Base-by-base conservation (phyloP, 2,329 filamentous ascomycete genomes). In the Cucurbitaria berberidis region DNA sequence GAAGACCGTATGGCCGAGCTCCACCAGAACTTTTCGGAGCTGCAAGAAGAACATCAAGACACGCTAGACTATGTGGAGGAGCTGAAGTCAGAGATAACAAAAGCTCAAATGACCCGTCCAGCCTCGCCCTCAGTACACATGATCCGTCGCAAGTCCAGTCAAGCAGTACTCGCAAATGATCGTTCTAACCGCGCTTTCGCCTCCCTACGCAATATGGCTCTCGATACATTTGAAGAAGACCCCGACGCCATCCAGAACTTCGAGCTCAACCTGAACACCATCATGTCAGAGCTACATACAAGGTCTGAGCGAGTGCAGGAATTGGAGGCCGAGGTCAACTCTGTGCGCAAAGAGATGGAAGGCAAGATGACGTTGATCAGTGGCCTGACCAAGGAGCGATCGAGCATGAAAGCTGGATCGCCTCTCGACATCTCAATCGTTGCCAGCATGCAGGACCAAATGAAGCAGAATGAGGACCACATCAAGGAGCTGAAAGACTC, bases 351-450 rank as follows among this genome's bases (percentile, higher is more conserved):
- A 79, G 95, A 99, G 75, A 96, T 98, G 89, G 95, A 99, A 71
- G 88, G 85, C 58, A 99, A 99, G 84, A 92, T 93, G 81, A 90
- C 91, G 26, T 93, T 99, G 70, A 98, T 99, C 64, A 91, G 91
- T 26, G 95, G 95, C 6, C 81, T 99, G 59, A 96, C 95, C 3
- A 88, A 95, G 48, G 96, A 99, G 76, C 84, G 96, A 53, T 93
- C 91, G 3, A 97, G 92, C 77, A 83, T 97, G 77, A 91, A 93
- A 72, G 84, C 82, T 73, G 81, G 83, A 2, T 89, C 89, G 21
- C 89, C 92, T 7, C 88, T 96, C 70, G 95, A 99, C 69, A 96
- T 97, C 72, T 93, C 91, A 0, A 87, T 97, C 60, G 88, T 98
- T 27, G 89, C 91, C 4, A 89, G 88, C 15, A 85, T 99, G 79